Conservation (phyloP, 1,284 basidiomycete species). For the Farysia itapuensis region DNA sequence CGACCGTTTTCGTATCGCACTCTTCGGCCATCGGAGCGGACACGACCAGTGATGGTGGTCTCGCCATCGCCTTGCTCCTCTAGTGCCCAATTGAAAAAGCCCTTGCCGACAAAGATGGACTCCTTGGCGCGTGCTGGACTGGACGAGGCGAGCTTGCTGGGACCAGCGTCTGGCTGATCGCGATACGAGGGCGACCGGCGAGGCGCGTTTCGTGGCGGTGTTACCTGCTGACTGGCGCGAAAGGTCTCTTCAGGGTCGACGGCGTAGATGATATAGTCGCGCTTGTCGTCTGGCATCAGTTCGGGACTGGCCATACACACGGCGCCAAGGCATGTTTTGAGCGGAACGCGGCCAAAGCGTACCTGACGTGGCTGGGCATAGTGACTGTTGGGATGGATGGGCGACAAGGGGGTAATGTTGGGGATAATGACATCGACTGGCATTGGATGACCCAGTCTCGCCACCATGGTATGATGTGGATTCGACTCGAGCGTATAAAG, state of each 20-base stretch:
- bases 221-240: conserved; percentile 27
- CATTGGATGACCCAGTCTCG: conserved; percentile 30
- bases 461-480: conserved; percentile 54
- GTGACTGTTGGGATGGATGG: conserved; percentile 11
- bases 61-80: conserved; percentile 55
- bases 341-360: conserved; percentile 47
- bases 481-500: conserved; percentile 55
- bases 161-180: conserved; percentile 19
- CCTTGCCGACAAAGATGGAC: conserved; percentile 53
- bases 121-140: conserved; percentile 19
- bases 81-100: conserved; percentile 51
- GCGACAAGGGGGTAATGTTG: conserved; percentile 30
- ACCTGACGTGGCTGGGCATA: conserved; percentile 5
- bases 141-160: conserved; percentile 18
- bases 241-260: conserved; percentile 55
- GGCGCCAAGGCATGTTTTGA: conserved; percentile 55
- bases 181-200: conserved; percentile 22
- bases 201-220: too few species aligned
- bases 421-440: conserved; percentile 44
- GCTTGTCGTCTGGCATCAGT: conserved; percentile 46
- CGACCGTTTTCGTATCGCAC: conserved; percentile 48
- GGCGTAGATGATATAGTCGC: conserved; percentile 58
- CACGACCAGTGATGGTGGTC: conserved; percentile 49
- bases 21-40: conserved; percentile 38
- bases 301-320: conserved; percentile 58